Conservation (phyloP, 768 basidiomycete species). For the Mycena galericulata region DNA sequence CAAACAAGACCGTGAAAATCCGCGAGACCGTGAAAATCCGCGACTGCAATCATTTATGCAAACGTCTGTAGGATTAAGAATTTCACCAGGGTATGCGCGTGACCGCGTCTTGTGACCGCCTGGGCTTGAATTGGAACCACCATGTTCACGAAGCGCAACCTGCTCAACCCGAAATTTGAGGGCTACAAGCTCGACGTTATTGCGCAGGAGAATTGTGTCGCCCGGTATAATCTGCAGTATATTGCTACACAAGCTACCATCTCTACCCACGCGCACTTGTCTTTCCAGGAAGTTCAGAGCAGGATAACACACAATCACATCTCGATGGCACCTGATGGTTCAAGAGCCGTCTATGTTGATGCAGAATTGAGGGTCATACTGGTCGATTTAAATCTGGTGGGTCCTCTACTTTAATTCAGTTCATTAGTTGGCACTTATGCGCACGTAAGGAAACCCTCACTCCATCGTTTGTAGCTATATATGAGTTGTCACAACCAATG, state of each 20-base stretch:
- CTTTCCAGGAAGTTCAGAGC: constrained; percentile 86
- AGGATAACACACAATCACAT: constrained; percentile 90
- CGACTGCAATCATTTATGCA: too few species aligned
- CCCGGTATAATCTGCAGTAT: constrained; percentile 63
- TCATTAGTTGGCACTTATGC: constrained; percentile 40
- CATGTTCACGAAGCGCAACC: constrained; percentile 53
- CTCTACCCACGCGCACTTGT: constrained; percentile 71
- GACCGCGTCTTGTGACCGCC: neutral
- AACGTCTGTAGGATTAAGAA: too few species aligned
- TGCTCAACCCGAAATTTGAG: constrained; percentile 88
- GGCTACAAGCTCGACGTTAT: constrained; percentile 82
- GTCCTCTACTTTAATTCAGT: constrained; percentile 34
- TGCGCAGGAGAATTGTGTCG: constrained; percentile 65
- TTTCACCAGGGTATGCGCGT: too few species aligned
- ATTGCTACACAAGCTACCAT: constrained; percentile 70
- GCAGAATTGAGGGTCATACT: constrained; percentile 68
- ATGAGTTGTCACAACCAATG: constrained; percentile 70
- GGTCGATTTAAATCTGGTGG: constrained; percentile 69
- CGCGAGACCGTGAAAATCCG: too few species aligned
- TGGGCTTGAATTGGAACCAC: neutral
- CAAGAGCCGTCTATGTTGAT: constrained; percentile 76
- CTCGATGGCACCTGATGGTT: constrained; percentile 56
- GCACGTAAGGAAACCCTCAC: constrained; percentile 48
- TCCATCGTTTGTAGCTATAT: constrained; percentile 68
- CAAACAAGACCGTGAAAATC: too few species aligned